These are phyloP conservation scores for Thamnidium elegans DNA, from an alignment of 192 early-diverging fungal species.

Conservation along the genomic window DNA sequence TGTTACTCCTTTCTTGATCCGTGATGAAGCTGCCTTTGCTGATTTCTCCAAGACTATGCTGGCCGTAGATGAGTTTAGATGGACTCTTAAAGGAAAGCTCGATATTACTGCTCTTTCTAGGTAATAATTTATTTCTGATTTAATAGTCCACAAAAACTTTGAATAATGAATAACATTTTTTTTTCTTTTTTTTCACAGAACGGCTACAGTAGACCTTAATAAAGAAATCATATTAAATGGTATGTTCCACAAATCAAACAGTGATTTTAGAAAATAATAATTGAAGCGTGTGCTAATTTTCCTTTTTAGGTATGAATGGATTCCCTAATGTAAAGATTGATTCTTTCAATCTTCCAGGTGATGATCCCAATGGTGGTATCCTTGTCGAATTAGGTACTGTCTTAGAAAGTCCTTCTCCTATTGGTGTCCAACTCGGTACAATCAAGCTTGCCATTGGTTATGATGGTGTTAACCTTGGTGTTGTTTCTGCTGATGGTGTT, in stretches of 20 bases:
- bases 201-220: constrained; percentile 39
- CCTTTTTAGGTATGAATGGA: constrained; percentile 47
- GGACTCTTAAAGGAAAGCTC: constrained; percentile 29
- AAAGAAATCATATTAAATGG: constrained; percentile 46
- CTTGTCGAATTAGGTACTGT: constrained; percentile 48
- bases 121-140: not conserved
- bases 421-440: constrained; percentile 56
- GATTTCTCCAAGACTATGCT: constrained; percentile 51
- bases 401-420: constrained; percentile 53
- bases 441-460: constrained; percentile 49
- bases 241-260: constrained; percentile 2
- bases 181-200: constrained; percentile 18
- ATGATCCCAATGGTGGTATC: constrained; percentile 57
- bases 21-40: constrained; percentile 39
- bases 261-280: not conserved
- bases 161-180: not conserved
- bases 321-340: constrained; percentile 50
- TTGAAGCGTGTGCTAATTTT: not conserved
- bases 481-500: constrained; percentile 42
- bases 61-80: constrained; percentile 33
- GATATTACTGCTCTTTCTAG: constrained; percentile 33
- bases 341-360: constrained; percentile 50
- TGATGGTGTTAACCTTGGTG: constrained; percentile 43
- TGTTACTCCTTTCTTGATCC: constrained; percentile 37
- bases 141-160: not conserved